These are phyloP conservation scores for Penicillium crustosum DNA, from an alignment of 2,329 filamentous ascomycete species.

Conservation along the genomic window DNA sequence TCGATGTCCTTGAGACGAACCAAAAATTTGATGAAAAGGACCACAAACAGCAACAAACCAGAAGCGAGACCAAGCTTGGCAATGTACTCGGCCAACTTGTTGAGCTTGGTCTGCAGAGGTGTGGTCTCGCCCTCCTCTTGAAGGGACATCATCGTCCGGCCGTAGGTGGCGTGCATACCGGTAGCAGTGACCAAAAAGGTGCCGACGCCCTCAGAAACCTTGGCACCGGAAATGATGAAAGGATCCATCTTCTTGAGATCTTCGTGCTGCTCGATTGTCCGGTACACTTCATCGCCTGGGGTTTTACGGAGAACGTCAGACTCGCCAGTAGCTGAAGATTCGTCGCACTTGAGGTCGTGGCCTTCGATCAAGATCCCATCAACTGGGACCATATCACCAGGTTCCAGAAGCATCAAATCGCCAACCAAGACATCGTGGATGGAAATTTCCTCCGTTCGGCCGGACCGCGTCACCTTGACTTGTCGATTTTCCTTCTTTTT, in stretches of 20 bases:
- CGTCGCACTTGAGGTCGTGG: slow-evolving; percentile 67
- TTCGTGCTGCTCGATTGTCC: slow-evolving; percentile 61
- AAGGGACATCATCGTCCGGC: slow-evolving; percentile 75
- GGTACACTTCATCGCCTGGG: slow-evolving; percentile 63
- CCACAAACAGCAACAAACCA: slow-evolving; percentile 72
- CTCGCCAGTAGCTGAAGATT: slow-evolving; percentile 75
- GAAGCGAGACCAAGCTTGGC: slow-evolving; percentile 72
- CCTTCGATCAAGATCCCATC: slow-evolving; percentile 70
- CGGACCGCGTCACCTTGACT: slow-evolving; percentile 75
- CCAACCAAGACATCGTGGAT: slow-evolving; percentile 71
- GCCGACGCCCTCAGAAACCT: slow-evolving; percentile 73
- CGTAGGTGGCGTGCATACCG: slow-evolving; percentile 71
- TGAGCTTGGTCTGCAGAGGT: slow-evolving; percentile 74
- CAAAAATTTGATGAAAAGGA: slow-evolving; percentile 75
- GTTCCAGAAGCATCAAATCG: slow-evolving; percentile 70
- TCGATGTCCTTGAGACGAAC: slow-evolving; percentile 57
- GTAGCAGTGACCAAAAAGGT: slow-evolving; percentile 73
- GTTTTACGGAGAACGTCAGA: slow-evolving; percentile 71
- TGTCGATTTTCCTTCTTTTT: slow-evolving; percentile 74
- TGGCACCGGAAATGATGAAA: slow-evolving; percentile 77
- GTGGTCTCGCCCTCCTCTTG: slow-evolving; percentile 76
- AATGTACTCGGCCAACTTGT: slow-evolving; percentile 75
- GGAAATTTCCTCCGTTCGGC: slow-evolving; percentile 66
- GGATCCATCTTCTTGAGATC: slow-evolving; percentile 68
- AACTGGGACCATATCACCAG: slow-evolving; percentile 70